These are phyloP conservation scores for Clonostachys byssicola DNA, from an alignment of 2,329 filamentous ascomycete species.

Conservation along the genomic window DNA sequence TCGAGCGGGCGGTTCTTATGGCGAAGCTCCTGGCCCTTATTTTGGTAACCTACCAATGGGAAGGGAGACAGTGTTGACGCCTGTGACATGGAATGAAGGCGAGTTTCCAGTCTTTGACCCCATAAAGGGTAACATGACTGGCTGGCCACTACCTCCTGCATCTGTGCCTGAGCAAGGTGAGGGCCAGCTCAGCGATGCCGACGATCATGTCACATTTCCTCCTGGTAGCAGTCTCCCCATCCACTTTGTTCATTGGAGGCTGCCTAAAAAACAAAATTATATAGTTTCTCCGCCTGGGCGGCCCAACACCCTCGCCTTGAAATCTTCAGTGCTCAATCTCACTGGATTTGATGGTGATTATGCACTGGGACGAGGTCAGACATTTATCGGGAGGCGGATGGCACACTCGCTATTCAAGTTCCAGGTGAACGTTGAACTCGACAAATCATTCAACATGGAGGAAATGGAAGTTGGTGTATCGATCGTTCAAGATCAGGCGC, in stretches of 20 bases:
- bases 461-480: conserved; percentile 49
- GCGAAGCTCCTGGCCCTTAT: conserved; percentile 7
- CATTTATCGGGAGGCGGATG: conserved; percentile 51
- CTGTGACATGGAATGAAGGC: conserved; percentile 40
- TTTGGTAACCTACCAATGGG: conserved; percentile 43
- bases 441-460: conserved; percentile 14
- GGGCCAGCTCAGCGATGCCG: conserved; percentile 19
- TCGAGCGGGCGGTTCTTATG: conserved; percentile 11
- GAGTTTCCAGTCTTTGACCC: conserved; percentile 36
- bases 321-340: conserved; percentile 46
- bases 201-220: conserved; percentile 40
- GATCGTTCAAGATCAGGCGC: conserved; percentile 47
- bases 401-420: conserved; percentile 50
- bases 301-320: conserved; percentile 37
- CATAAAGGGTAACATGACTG: conserved; percentile 16
- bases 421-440: conserved; percentile 38
- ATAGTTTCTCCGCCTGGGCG: conserved; percentile 34
- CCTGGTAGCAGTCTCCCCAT: conserved; percentile 37
- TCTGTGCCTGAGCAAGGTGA: conserved; percentile 11
- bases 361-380: conserved; percentile 7
- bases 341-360: conserved; percentile 30
- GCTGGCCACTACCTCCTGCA: conserved; percentile 23
- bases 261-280: conserved; percentile 40
- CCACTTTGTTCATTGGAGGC: conserved; percentile 54
- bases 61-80: conserved; percentile 43